phyloP scores from a whole-genome alignment of 179 eudicot species.

The Beta lomatogona region DNA sequence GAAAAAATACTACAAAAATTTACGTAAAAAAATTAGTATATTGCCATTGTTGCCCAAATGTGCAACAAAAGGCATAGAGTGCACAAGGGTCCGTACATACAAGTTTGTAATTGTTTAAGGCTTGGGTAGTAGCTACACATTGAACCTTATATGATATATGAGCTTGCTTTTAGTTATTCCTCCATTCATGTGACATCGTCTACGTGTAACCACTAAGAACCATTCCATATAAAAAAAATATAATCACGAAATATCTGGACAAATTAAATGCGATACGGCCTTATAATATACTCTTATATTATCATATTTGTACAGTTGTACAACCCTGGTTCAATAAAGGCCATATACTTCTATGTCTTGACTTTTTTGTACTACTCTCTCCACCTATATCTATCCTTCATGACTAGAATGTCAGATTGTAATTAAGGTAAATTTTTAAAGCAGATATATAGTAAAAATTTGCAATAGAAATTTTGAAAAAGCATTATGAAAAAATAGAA shows the following conservation, averaged over 20 bases:
- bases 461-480: too few species aligned
- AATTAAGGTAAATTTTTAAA: too few species aligned
- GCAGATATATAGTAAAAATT: too few species aligned
- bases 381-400: background rate
- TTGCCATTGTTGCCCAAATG: conserved; percentile 19
- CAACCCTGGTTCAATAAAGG: background rate
- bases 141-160: conserved; percentile 8
- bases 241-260: background rate
- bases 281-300: background rate
- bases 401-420: background rate
- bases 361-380: background rate
- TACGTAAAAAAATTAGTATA: background rate
- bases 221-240: background rate
- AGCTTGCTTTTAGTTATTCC: background rate
- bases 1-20: background rate
- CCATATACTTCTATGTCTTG: background rate
- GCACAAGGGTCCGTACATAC: conserved; percentile 24
- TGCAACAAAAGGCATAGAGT: conserved; percentile 9
- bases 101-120: conserved; percentile 13
- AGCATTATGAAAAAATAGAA: too few species aligned
- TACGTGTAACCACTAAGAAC: conserved; percentile 6
- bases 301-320: background rate
- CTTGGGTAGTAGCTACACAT: conserved; percentile 6
- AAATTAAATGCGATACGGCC: background rate
- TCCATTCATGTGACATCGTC: conserved; percentile 14